Conservation (phyloP, 2,329 filamentous ascomycete species). For the Achaetomium macrosporum region DNA sequence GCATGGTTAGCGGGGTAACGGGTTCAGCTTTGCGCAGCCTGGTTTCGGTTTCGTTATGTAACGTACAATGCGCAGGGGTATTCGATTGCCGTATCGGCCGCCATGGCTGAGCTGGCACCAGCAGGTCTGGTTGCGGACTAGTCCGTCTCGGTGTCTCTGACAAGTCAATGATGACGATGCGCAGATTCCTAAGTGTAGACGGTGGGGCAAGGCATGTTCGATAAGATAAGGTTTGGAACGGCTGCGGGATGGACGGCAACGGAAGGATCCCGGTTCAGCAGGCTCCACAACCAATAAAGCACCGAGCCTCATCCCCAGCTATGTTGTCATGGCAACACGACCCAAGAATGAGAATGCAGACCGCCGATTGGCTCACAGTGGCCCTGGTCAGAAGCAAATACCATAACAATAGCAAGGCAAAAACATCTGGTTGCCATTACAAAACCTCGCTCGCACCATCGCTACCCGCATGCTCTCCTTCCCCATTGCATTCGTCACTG, state of each 20-base stretch:
- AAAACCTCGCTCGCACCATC: constrained; percentile 17
- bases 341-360: neutral
- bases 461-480: constrained; percentile 23
- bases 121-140: neutral
- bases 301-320: neutral
- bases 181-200: neutral
- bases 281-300: neutral
- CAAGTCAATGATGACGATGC: constrained; percentile 8
- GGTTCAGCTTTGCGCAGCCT: neutral
- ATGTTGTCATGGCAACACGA: constrained; percentile 20
- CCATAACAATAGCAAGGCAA: constrained; percentile 23
- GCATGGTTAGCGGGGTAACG: constrained; percentile 17
- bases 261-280: neutral
- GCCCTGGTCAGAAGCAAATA: constrained; percentile 8
- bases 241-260: neutral
- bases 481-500: constrained; percentile 21
- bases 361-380: constrained; percentile 15
- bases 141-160: neutral
- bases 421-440: constrained; percentile 17
- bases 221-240: constrained; percentile 17
- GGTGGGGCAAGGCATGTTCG: constrained; percentile 17
- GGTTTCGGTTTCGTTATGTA: constrained; percentile 3
- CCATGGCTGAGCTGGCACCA: constrained; percentile 31
- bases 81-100: constrained; percentile 34
- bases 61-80: constrained; percentile 62